These are phyloP conservation scores for Rhododendron griersonianum DNA, from an alignment of 148 eudicot genomes.

Conservation along the genomic window DNA sequence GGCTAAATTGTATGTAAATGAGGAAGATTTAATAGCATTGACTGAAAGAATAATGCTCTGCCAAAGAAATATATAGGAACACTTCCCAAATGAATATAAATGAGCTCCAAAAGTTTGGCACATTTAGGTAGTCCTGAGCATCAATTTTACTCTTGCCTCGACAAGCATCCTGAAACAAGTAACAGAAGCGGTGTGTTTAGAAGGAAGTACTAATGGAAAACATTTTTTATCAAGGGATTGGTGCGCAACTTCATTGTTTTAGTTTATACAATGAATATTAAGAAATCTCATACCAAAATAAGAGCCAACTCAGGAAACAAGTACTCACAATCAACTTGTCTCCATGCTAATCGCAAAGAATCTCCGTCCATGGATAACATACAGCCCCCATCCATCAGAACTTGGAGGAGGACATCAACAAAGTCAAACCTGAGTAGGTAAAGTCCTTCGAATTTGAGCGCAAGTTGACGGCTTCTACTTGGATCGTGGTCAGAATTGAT, in stretches of 20 bases:
- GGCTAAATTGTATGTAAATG: background rate
- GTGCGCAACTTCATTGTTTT: no score
- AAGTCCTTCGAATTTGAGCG: conserved; percentile 43
- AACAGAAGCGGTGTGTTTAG: no score
- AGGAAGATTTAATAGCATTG: background rate
- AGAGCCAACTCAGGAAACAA: no score
- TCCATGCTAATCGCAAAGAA: conserved; percentile 22
- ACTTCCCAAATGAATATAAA: background rate
- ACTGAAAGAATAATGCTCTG: background rate
- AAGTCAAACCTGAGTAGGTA: conserved; percentile 48
- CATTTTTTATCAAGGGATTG: no score
- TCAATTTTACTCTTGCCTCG: no score
- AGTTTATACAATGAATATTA: no score
- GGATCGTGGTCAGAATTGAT: conserved; percentile 89
- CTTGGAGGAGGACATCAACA: conserved; percentile 50
- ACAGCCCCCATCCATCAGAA: conserved; percentile 88
- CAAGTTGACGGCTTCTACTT: conserved; percentile 58
- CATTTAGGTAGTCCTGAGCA: conserved; percentile 38
- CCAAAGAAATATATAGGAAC: background rate
- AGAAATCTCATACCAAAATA: no score
- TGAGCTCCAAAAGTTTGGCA: conserved; percentile 11
- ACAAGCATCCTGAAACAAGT: no score
- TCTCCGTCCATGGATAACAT: conserved; percentile 70
- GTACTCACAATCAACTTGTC: no score
- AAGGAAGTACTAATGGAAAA: no score